phyloP scores from a whole-genome alignment of 345 rosid genomes.

The Salix purpurea region DNA sequence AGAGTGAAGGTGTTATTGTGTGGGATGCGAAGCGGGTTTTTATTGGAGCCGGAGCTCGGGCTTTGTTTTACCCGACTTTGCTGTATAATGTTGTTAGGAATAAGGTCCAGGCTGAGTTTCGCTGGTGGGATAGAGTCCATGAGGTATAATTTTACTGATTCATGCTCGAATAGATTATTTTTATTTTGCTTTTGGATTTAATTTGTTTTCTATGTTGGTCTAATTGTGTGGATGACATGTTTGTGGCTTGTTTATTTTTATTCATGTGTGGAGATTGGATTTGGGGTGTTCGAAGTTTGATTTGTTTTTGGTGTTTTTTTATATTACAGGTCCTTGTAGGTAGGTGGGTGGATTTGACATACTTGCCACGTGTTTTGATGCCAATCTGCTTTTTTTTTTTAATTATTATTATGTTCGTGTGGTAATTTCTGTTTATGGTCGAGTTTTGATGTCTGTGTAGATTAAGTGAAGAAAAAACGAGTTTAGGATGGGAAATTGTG shows the following conservation, averaged over 20 bases:
- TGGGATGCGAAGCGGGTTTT: slow-evolving; percentile 60
- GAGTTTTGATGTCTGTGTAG: background rate
- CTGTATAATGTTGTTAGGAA: slow-evolving; percentile 92
- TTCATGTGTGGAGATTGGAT: background rate
- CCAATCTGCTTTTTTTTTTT: background rate
- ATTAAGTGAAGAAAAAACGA: background rate
- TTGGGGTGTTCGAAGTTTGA: background rate
- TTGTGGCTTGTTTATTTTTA: background rate
- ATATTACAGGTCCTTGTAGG: background rate
- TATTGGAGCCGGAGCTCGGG: slow-evolving; percentile 93
- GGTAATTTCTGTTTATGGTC: background rate
- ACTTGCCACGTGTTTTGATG: background rate
- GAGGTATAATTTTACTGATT: slow-evolving; percentile 46
- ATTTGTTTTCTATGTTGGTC: background rate
- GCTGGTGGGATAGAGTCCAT: slow-evolving; percentile 93
- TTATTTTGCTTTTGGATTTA: background rate
- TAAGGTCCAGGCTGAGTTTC: slow-evolving; percentile 76
- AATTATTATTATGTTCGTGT: background rate
- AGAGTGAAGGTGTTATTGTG: slow-evolving; percentile 19
- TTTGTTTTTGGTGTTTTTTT: background rate
- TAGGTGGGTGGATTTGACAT: background rate
- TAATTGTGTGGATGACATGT: background rate
- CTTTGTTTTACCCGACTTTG: slow-evolving; percentile 84
- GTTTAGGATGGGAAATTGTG: background rate
- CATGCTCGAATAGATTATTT: background rate